A percentile compares a stretch with the other conserved stretches of the same genome.
These are phyloP conservation scores for Murraya koenigii DNA, from an alignment of 345 rosid species.

Conservation along the genomic window DNA sequence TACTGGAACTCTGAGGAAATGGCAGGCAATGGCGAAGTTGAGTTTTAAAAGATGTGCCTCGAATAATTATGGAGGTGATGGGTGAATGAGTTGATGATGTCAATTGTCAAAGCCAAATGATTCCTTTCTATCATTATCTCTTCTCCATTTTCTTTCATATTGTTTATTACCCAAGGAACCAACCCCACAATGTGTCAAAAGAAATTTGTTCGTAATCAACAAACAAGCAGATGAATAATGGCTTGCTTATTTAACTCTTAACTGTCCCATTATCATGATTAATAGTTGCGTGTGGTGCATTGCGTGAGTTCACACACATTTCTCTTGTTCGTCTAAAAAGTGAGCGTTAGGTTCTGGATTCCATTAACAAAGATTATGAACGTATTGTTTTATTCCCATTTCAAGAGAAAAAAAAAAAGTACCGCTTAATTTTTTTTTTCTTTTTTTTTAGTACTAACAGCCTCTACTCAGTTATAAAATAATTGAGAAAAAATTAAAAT, in stretches of 20 bases:
- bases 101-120: not conserved
- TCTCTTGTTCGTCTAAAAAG: not conserved
- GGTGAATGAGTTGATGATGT: not conserved
- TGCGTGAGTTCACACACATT: not conserved
- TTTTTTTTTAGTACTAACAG: too few species aligned
- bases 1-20: not conserved
- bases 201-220: not conserved
- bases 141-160: not conserved
- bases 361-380: not conserved
- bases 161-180: not conserved
- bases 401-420: too few species aligned
- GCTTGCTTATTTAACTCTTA: not conserved
- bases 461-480: too few species aligned
- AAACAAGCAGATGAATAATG: not conserved
- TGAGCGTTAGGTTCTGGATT: not conserved
- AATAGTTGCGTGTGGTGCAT: not conserved
- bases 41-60: not conserved
- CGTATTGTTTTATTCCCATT: not conserved
- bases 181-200: not conserved
- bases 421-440: too few species aligned
- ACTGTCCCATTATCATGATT: not conserved
- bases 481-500: too few species aligned
- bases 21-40: not conserved
- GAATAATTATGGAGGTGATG: too few species aligned
- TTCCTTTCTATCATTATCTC: not conserved